Base-by-base conservation (phyloP, 2,329 filamentous ascomycete species). In the Fusarium citri region DNA sequence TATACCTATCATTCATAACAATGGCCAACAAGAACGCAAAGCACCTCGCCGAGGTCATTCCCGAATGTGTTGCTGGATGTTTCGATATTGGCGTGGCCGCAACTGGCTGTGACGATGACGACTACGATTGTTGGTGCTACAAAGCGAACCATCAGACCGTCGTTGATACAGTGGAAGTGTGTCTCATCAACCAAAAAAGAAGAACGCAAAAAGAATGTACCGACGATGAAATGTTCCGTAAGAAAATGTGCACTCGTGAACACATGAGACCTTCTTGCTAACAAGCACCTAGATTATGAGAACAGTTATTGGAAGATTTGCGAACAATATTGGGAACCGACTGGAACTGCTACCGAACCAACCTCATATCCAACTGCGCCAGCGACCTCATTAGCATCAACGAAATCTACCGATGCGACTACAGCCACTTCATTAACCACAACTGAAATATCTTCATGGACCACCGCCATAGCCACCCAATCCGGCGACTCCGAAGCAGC, bases 251-350 rank as follows among this genome's bases (percentile, higher is more conserved):
- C 12, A 25, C 2, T n/a, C 2, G 6, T 12, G 34, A 37, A n/a
- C 15, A 25, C 4, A 2, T 8, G 10, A 23, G 11, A 26, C 8
- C 5, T 20, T 15, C 14, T 28, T 16, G 53, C 54, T 68, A 43
- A 60, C n/a, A 40, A 20, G 9, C 26, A n/a, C 14, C 3, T 9
- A 75, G 72, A 68, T 37, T 75, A 73, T 58, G 71, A 75, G 43
- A 72, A 75, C 16, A 74, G 71, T 15, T 75, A 75, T n/a, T 75
- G 73, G 73, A 73, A 70, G 48, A 75, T 75, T 26, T 75, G 73
- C 8, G 66, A 75, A 47, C 65, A 75, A 34, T 75, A 75, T 7
- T 75, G 73, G 73, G 73, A 75, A 42, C 48, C 61, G 7, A 72
- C 71, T 7, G 73, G 73, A 14, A 75, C 73, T 4, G 73, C 73